Evolutionary conservation across 371 early-diverging fungal genomes (phyloP), one percentile per base, ranked within the genome.

Genomic region (Conidiobolus incongruus): DNA sequence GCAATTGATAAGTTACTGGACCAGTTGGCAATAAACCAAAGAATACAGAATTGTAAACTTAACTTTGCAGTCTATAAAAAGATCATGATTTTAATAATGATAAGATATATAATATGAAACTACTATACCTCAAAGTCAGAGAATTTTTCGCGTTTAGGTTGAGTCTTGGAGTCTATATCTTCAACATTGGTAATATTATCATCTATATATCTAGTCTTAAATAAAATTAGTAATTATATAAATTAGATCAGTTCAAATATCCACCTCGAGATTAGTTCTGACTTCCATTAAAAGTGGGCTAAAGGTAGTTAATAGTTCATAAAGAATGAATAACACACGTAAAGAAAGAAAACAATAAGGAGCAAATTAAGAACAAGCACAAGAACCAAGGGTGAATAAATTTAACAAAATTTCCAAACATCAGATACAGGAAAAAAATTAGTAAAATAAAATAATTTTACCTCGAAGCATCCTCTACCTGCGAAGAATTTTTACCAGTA

Each of bases 21-120:
- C 58, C 72, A 73, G 49, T 80, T 81, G 22, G 83, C 82, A 40
- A 60, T 8, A 56, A 81, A 85, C 82, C 86, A 82, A 21, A 83
- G 58, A 22, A 78, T 58, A 55, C 81, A 80, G 47, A 84, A 84
- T 1, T 58, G 54, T n/a, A 79, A 47, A 11, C 81, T 72, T 30
- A 84, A 59, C 46, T 62, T 53, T 6, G 78, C 74, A 2, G 77
- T 69, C 52, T 79, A 61, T 26, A 52, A 43, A 30, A 62, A 13
- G 22, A 17, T 19, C 10, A 16, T 16, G 12, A 22, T 4, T 7
- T 34, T 30, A 30, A 30, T 30, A 30, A 10, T 10, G 13, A 30
- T 10, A 10, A 10, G 10, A 30, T 30, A 10, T 13, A 30, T 10
- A 10, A 7, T 30, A 10, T 30, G 10, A 30, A 10, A 10, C 7